phyloP scores from a whole-genome alignment of 345 rosid genomes.

The Geranium rotundifolium region DNA sequence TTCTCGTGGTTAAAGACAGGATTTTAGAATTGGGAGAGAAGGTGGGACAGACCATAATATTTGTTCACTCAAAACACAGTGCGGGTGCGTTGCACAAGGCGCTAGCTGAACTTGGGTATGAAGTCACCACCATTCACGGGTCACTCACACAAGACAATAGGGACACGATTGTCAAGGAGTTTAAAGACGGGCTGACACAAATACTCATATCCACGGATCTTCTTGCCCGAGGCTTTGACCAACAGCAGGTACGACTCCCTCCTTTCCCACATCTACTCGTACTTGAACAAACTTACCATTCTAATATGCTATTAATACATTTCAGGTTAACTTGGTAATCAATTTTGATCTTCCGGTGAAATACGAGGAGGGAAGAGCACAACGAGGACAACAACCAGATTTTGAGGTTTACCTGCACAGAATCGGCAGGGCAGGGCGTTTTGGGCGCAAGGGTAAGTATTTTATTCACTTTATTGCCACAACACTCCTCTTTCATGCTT shows the following conservation, averaged over 20 bases:
- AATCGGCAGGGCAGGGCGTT: slow-evolving; percentile 94
- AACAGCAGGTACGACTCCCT: slow-evolving; percentile 47
- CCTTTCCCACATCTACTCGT: not conserved
- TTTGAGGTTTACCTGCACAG: slow-evolving; percentile 91
- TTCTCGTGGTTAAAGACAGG: slow-evolving; percentile 60
- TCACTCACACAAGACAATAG: slow-evolving; percentile 48
- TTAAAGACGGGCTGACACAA: slow-evolving; percentile 73
- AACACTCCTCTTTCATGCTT: too few relatives aligned
- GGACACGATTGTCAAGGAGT: slow-evolving; percentile 78
- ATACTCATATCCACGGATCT: slow-evolving; percentile 87
- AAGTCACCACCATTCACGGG: slow-evolving; percentile 78
- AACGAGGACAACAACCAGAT: slow-evolving; percentile 33
- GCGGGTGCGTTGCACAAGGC: slow-evolving; percentile 54
- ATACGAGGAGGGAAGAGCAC: slow-evolving; percentile 7
- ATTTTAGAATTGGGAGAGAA: slow-evolving; percentile 78
- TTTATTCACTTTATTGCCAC: not conserved
- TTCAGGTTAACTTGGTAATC: slow-evolving; percentile 80
- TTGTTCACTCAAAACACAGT: slow-evolving; percentile 53
- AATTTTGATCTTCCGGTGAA: slow-evolving; percentile 77
- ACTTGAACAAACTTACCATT: not conserved
- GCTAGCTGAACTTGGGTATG: slow-evolving; percentile 61
- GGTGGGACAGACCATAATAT: slow-evolving; percentile 74
- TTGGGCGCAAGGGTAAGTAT: slow-evolving; percentile 77
- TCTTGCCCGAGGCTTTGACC: slow-evolving; percentile 91
- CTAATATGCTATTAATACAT: slow-evolving; percentile 3